A percentile compares a stretch with the other conserved stretches of the same genome.
These are phyloP conservation scores for Candida tibetensis DNA, from an alignment of 805 yeast genomes.

Conservation along the genomic window DNA sequence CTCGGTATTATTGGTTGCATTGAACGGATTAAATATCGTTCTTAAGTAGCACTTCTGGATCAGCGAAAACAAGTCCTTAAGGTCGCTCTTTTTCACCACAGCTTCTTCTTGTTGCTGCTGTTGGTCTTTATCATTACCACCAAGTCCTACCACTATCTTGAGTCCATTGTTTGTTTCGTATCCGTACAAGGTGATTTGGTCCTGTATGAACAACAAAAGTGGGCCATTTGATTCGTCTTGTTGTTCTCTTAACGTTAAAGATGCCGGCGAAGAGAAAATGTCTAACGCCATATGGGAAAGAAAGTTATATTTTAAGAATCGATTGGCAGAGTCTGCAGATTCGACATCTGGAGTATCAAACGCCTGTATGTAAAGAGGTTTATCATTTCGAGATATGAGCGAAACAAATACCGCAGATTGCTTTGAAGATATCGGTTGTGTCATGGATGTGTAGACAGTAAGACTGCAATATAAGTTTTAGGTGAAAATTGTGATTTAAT, in stretches of 20 bases:
- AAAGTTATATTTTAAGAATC: slow-evolving; percentile 60
- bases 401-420: slow-evolving; percentile 42
- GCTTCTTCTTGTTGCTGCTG: slow-evolving; percentile 10
- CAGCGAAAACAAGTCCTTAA: slow-evolving; percentile 23
- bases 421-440: background rate
- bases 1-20: slow-evolving; percentile 16
- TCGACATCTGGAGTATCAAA: slow-evolving; percentile 26
- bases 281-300: slow-evolving; percentile 76
- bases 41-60: slow-evolving; percentile 55
- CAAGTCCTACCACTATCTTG: slow-evolving; percentile 58
- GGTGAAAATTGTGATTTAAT: no score
- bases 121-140: slow-evolving; percentile 21
- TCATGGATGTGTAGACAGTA: no score
- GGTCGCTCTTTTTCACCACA: slow-evolving; percentile 5
- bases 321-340: slow-evolving; percentile 31
- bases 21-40: slow-evolving; percentile 64
- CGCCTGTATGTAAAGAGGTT: slow-evolving; percentile 59
- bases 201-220: slow-evolving; percentile 60
- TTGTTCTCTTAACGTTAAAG: slow-evolving; percentile 37
- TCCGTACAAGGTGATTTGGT: slow-evolving; percentile 66
- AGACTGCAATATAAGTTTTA: no score
- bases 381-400: slow-evolving; percentile 55
- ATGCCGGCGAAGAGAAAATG: slow-evolving; percentile 55
- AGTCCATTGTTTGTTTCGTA: slow-evolving; percentile 66
- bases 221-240: slow-evolving; percentile 25